Evolutionary conservation across 164 flowering plant species (phyloP), one percentile per base, ranked within the genome.

Genomic region (Akebia trifoliata): DNA sequence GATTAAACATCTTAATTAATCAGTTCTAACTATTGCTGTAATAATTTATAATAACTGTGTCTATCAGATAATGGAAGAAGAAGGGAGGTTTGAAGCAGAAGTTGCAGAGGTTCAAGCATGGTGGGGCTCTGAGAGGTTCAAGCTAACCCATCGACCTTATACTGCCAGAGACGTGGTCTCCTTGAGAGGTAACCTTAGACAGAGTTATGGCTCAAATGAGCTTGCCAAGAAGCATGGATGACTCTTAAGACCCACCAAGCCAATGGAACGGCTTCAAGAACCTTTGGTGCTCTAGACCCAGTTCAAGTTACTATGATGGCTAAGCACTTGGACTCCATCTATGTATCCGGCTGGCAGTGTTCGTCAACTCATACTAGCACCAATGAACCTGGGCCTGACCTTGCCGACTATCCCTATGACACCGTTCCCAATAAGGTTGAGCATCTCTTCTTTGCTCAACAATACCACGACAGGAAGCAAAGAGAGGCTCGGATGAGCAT

Each of bases 301-400:
- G 96, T 92, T 50, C 95, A 89, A 51, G 98, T 89, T 26, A 72
- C 97, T 72, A 83, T 85, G 95, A 92, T 92, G 98, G 95, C 85
- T 31, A 89, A 87, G 71, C 75, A 92, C 69, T 54, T 89, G 53
- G 98, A 92, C 79, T 57, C 86, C 51, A 81, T 92, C 22, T 92
- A 89, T 55, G 98, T 92, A 57, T 92, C 98, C 1, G 98, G 96
- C 4, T 92, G 98, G 98, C 96, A 91, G 52, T 91, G 96, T 69
- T 91, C 96, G 0, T 89, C 98, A 2, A 92, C 98, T 18, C 96
- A 89, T 79, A 89, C 98, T 42, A 12, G 68, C 56, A 83, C 87
- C 63, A 92, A 92, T 38, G 95, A 89, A 53, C 97, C 95, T 14
- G 98, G 98, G 4, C 97, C 98, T 0, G 98, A 92, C 57, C 87